A percentile compares a stretch with the other conserved stretches of the same genome.
Conservation (phyloP, 2,329 filamentous ascomycete genomes). For the Paecilomyces formosus region DNA sequence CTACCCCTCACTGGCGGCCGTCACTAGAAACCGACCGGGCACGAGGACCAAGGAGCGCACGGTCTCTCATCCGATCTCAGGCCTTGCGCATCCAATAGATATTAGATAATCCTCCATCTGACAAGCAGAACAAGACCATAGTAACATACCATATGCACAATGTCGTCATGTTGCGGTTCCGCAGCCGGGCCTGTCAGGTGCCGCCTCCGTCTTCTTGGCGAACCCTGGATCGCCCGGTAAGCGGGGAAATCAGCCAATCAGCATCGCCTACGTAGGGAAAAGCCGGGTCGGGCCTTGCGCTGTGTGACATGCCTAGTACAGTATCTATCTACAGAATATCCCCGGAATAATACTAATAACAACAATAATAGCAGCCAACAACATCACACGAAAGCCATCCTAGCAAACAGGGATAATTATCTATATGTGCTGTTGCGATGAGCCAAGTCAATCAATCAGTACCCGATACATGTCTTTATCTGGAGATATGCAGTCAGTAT, state of each 20-base stretch:
- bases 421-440: too few relatives aligned
- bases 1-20: neutral
- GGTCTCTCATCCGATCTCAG: neutral
- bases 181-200: neutral
- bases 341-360: neutral
- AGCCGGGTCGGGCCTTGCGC: neutral
- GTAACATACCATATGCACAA: too few relatives aligned
- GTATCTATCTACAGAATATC: neutral
- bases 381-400: too few relatives aligned
- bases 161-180: neutral
- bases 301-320: neutral
- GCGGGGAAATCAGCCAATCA: neutral
- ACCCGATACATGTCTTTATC: too few relatives aligned
- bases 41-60: neutral
- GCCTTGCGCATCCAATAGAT: neutral
- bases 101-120: too few relatives aligned
- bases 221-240: neutral
- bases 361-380: too few relatives aligned
- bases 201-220: neutral
- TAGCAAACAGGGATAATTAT: too few relatives aligned
- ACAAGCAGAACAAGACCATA: too few relatives aligned
- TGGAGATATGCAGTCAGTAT: too few relatives aligned
- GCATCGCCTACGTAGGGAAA: neutral
- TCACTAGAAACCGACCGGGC: neutral
- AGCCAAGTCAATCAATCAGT: too few relatives aligned